These are phyloP conservation scores for Neurospora sp. DNA, from an alignment of 495 filamentous ascomycete genomes.

Conservation along the genomic window DNA sequence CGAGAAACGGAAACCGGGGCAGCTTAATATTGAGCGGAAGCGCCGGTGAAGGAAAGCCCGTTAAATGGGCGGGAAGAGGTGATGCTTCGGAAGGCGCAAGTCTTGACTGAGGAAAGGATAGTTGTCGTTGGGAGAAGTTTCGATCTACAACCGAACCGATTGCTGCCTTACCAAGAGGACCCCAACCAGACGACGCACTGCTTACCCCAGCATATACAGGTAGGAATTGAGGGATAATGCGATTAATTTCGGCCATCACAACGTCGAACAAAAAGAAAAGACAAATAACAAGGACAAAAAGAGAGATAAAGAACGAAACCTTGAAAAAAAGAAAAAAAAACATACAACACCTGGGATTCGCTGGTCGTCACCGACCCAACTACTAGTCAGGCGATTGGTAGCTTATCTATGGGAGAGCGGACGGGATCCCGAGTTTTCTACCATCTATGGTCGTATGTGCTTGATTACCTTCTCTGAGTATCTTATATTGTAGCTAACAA, in stretches of 20 bases:
- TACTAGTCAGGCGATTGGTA: conserved; percentile 18
- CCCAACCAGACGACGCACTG: no score
- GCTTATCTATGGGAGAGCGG: conserved; percentile 17
- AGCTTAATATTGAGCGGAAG: no score
- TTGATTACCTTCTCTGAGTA: accelerated
- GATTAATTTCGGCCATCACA: not conserved
- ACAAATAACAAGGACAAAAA: not conserved
- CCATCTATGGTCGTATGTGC: not conserved
- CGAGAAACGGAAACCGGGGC: not conserved
- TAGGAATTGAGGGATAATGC: no score
- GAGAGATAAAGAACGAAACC: not conserved
- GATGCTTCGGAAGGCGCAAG: no score
- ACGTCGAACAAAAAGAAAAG: no score
- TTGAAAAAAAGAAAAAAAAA: not conserved
- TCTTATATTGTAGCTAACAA: not conserved
- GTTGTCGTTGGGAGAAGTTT: no score
- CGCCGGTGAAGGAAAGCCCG: no score
- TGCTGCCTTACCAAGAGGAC: no score
- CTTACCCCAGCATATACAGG: no score
- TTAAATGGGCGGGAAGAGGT: no score
- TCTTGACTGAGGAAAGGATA: no score
- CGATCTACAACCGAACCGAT: no score
- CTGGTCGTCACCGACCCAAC: conserved; percentile 39
- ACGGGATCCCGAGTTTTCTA: conserved; percentile 31
- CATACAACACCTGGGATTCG: conserved; percentile 40